Evolutionary conservation across 306 rosid genomes (phyloP).

Genomic region (Delonix regia): DNA sequence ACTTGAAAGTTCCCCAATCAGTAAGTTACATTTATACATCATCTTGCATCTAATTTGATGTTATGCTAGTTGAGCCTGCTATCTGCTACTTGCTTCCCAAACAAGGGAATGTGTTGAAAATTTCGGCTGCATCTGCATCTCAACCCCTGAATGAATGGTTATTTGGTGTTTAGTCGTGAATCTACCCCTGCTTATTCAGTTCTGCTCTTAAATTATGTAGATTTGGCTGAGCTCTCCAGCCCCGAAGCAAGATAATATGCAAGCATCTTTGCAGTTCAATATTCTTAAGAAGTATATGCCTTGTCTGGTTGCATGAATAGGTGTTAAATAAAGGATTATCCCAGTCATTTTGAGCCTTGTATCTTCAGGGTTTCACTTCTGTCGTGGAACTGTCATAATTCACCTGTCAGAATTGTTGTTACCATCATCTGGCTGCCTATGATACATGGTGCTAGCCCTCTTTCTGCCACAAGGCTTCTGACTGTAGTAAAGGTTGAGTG

Average conservation of each 20-base stretch:
- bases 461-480: constrained; percentile 44
- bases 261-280: constrained; percentile 49
- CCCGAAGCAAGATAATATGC: constrained; percentile 54
- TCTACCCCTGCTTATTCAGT: background rate
- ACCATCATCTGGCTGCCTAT: constrained; percentile 46
- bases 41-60: background rate
- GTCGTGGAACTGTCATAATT: constrained; percentile 46
- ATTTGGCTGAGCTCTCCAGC: constrained; percentile 59
- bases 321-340: constrained; percentile 49
- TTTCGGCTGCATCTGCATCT: background rate
- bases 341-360: constrained; percentile 53
- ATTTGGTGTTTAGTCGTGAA: constrained; percentile 2
- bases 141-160: constrained; percentile 20
- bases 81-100: background rate
- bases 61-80: constrained; percentile 14
- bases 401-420: constrained; percentile 43
- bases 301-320: constrained; percentile 82
- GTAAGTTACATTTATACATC: background rate
- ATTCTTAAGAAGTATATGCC: constrained; percentile 58
- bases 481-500: constrained; percentile 45
- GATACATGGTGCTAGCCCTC: constrained; percentile 34
- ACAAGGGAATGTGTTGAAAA: background rate
- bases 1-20: constrained; percentile 12
- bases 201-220: constrained; percentile 40
- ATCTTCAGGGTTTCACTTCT: constrained; percentile 54